Base-by-base conservation (phyloP, 805 yeast species). In the Metschnikowia shivogae region DNA sequence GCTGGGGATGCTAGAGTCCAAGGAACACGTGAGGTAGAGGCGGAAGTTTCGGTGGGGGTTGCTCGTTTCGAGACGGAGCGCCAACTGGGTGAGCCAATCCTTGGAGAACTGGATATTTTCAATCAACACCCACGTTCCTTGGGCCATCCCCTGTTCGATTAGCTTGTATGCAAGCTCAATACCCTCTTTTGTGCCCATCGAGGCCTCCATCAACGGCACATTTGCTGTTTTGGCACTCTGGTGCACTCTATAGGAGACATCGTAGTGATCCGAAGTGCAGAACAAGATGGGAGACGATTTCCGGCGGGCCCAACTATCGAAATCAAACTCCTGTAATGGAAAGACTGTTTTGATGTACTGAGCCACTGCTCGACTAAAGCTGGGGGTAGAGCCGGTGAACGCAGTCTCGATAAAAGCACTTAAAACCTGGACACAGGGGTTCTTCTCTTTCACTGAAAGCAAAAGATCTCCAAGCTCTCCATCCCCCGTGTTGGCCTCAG, bases 51-150 rank as follows among this genome's bases (percentile, higher is more conserved):
- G 29, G 1, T 59, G 59, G 0, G 57, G 40, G 4, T 65, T 59
- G 1, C 67, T 38, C 3, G 59, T 52, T 27, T 65, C 71, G 36
- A 81, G 59, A n/a, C 60, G 57, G 52, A 74, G 78, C 40, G 73
- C 82, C 14, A 86, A 61, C 8, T 67, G 57, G 11, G 73, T 77
- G 24, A 86, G 64, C 89, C 95, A 84, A 3, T 58, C 61, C 1
- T 76, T 66, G 0, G 93, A 79, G 73, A 85, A 75, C 47, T 92
- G 96, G 10, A 87, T 68, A 57, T 90, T 90, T 58, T 92, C 96
- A 27, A 92, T 62, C 26, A 90, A 55, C 0, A 92, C 61, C 96
- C 96, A 89, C 1, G 61, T 55, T 0, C 87, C 89, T 1, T 58
- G 57, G n/a, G 59, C 64, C 1, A 73, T 57, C 0, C 80, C 78